Evolutionary conservation across 495 filamentous ascomycete species (phyloP), one percentile per base, ranked within the genome.

Genomic region (Xylaria venustula): DNA sequence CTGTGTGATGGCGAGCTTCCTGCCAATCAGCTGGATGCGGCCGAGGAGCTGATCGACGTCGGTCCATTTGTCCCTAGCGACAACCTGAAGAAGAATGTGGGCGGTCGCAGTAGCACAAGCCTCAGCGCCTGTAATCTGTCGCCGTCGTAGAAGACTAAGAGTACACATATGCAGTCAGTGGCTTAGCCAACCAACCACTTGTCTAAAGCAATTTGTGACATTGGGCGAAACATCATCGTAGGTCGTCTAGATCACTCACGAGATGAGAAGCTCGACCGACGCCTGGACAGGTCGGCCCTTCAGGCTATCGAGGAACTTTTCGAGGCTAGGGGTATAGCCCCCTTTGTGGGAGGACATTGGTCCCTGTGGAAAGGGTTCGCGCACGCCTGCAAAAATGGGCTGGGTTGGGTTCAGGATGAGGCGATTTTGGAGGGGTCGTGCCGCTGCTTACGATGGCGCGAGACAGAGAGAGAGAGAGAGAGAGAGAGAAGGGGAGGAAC

Each of bases 91-190:
- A 28, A 98, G 86, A 23, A 97, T 83, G 58, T 93, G 87, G 25
- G 91, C 90, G 6, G 93, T 98, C 66, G 92, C 94, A 54, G 90
- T 84, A 45, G 94, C 94, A 76, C 92, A 96, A 71, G 90, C 85
- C 76, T 91, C 84, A 9, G 92, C 90, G 67, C 90, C 90, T 57
- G 82, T 83, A 65, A 98, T 94, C 69, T 97, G 92, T 66, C 93
- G 83, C 69, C 92, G 81, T 73, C 96, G 96, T 36, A 98, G 84
- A 34, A 96, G 86, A 47, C 92, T 96, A 66, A 30, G 52, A 15
- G 15, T 15, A 7, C 37, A n/a, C n/a, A n/a, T n/a, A n/a, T n/a
- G n/a, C n/a, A n/a, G n/a, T n/a, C n/a, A n/a, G n/a, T n/a, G n/a
- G n/a, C 5, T 26, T 46, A 20, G 32, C 22, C 36, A 19, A 26